Evolutionary conservation across 805 yeast genomes (phyloP), one percentile per base, ranked within the genome.

Genomic region (Brettanomyces nanus): DNA sequence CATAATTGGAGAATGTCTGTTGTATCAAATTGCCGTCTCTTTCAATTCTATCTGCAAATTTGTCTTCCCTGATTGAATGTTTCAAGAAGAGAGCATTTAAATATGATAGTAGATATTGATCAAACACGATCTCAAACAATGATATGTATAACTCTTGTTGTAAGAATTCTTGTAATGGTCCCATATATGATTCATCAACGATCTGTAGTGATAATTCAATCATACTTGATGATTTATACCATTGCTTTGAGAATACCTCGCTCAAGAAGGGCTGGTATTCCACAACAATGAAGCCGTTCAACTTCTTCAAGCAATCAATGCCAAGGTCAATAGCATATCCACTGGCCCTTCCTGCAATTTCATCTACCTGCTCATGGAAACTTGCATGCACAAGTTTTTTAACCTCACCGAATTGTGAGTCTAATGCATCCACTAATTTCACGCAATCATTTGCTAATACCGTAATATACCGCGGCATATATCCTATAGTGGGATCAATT

Each of bases 1-100:
- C 51, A 39, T 63, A 67, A 31, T 68, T 63, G 2, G 68, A 63
- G 46, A 83, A 79, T 19, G 73, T 56, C 25, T 66, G 69, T 52
- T 68, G 75, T 30, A 83, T 67, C 22, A 64, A 54, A 40, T 71
- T 73, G 29, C 79, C 74, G 59, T 84, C 92, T 42, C 73, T 60
- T 42, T 75, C 72, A 46, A 83, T 68, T 31, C 73, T 68, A 10
- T 71, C 75, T 33, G 68, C 56, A 22, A 61, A 48, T 38, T 56
- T 54, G 33, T 42, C 43, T 31, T 54, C 56, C 35, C 59, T 45
- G 7, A 39, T 48, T 31, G 50, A 48, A 44, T 52, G 44, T 32
- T 39, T 38, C 25, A 48, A 35, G 23, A 46, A 41, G 33, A 53
- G 39, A 10, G 48, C 48, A 5, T 45, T 45, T 26, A 62, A 59